phyloP scores from a whole-genome alignment of 73 alveolate species.

The Urostyla sp. region DNA sequence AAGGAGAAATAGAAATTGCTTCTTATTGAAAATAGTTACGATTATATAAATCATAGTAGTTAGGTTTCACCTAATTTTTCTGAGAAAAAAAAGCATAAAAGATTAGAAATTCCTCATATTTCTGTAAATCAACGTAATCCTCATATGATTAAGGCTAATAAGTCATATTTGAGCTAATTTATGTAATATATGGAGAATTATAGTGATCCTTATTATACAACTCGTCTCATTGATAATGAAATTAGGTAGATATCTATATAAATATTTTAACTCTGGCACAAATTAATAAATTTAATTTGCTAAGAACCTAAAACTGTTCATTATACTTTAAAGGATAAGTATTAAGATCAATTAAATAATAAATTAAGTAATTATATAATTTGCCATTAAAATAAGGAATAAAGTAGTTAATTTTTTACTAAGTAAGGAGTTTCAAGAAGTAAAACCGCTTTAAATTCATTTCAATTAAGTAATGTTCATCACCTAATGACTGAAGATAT shows the following conservation, averaged over 20 bases:
- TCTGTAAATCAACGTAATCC: slow-evolving; percentile 9
- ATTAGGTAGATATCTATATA: slow-evolving; percentile 32
- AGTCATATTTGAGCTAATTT: slow-evolving; percentile 3
- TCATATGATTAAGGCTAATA: slow-evolving; percentile 15
- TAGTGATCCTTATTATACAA: slow-evolving; percentile 1
- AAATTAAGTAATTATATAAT: no score
- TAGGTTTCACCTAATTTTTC: slow-evolving; percentile 6
- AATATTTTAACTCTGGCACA: slow-evolving; percentile 36
- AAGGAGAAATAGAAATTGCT: not conserved
- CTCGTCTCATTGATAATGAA: slow-evolving; percentile 30
- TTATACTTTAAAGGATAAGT: not conserved
- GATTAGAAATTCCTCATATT: slow-evolving; percentile 9
- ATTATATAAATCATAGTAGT: not conserved
- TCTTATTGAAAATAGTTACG: not conserved
- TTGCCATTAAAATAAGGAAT: no score
- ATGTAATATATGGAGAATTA: not conserved
- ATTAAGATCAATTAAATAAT: not conserved
- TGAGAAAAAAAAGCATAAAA: slow-evolving; percentile 4
- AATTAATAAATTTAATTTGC: slow-evolving; percentile 10
- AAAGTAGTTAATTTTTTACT: no score
- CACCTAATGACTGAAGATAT: no score
- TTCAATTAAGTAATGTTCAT: no score
- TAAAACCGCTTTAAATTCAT: no score
- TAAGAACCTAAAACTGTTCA: slow-evolving; percentile 4
- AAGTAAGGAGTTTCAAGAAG: no score